Conservation (phyloP, 164 flowering plant species). For the Protea cynaroides region DNA sequence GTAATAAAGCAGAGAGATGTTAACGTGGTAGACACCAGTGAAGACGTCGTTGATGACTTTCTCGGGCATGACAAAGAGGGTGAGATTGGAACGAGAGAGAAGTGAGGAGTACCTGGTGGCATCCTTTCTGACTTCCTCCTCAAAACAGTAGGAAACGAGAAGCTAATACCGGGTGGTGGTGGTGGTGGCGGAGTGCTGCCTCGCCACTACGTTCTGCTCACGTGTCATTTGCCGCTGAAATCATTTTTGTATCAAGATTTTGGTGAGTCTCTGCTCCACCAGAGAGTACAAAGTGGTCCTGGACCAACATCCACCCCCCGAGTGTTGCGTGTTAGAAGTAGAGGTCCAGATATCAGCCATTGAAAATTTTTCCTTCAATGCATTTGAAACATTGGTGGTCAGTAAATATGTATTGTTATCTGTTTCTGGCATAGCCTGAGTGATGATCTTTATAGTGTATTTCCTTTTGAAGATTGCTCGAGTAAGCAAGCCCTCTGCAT, state of each 20-base stretch:
- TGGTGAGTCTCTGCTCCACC: constrained; percentile 56
- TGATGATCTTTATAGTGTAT: constrained; percentile 41
- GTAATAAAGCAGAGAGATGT: no score
- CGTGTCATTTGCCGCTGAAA: no score
- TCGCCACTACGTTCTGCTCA: no score
- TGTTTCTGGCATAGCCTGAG: constrained; percentile 25
- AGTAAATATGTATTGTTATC: constrained; percentile 25
- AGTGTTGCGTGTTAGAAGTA: constrained; percentile 40
- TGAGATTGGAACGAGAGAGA: no score
- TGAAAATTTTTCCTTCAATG: constrained; percentile 23
- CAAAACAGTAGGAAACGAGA: no score
- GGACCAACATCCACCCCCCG: constrained; percentile 70
- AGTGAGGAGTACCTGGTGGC: no score
- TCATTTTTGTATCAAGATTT: constrained; percentile 29
- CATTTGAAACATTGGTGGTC: constrained; percentile 37
- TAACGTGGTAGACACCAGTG: no score
- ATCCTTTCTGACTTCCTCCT: no score
- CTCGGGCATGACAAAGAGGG: no score
- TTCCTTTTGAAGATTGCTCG: constrained; percentile 12
- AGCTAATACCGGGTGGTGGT: no score
- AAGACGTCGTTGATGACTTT: no score
- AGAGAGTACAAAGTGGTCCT: constrained; percentile 53
- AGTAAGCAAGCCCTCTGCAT: constrained; percentile 17
- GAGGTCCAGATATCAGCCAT: constrained; percentile 9
- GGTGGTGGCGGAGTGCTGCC: no score